Percentiles rank a stretch among this genome's conserved stretches.
Conservation (phyloP, 352 stramenopile species). For the Pythium guiyangense region DNA sequence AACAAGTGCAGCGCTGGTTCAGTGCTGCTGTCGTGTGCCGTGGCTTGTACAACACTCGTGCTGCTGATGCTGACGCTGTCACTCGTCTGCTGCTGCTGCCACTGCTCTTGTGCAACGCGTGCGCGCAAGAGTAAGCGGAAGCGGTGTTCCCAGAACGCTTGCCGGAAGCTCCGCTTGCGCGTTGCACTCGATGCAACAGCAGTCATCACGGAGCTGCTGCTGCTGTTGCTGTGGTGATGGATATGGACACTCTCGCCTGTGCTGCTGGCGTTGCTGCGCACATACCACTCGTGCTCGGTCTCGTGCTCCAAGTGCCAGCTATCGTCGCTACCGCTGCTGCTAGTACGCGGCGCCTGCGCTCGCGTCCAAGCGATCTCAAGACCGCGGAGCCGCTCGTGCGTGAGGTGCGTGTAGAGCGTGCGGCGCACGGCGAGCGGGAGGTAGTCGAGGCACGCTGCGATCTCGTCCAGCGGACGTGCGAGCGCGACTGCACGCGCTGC, state of each 20-base stretch:
- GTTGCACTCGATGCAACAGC: neutral
- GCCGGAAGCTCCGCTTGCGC: constrained; percentile 30
- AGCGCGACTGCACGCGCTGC: constrained; percentile 23
- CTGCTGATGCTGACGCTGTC: neutral
- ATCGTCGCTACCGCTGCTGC: constrained; percentile 18
- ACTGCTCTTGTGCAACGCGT: constrained; percentile 12
- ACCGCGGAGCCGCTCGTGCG: constrained; percentile 34
- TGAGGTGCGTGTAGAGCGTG: constrained; percentile 37
- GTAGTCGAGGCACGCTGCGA: constrained; percentile 38
- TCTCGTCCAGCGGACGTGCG: constrained; percentile 25
- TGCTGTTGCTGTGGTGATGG: neutral
- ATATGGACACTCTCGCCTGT: neutral
- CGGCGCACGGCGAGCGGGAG: constrained; percentile 33
- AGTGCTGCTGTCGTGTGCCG: neutral
- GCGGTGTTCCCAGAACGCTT: constrained; percentile 56
- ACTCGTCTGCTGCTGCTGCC: neutral
- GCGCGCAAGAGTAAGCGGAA: constrained; percentile 43
- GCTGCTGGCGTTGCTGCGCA: constrained; percentile 6
- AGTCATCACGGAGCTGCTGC: neutral
- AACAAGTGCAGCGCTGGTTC: constrained; percentile 29
- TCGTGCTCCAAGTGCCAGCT: constrained; percentile 13
- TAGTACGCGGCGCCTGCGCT: neutral
- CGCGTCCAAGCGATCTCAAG: constrained; percentile 37
- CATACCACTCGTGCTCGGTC: constrained; percentile 13
- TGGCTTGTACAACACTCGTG: neutral